Evolutionary conservation across 805 yeast species (phyloP).

Genomic region (Yarrowia sp.): DNA sequence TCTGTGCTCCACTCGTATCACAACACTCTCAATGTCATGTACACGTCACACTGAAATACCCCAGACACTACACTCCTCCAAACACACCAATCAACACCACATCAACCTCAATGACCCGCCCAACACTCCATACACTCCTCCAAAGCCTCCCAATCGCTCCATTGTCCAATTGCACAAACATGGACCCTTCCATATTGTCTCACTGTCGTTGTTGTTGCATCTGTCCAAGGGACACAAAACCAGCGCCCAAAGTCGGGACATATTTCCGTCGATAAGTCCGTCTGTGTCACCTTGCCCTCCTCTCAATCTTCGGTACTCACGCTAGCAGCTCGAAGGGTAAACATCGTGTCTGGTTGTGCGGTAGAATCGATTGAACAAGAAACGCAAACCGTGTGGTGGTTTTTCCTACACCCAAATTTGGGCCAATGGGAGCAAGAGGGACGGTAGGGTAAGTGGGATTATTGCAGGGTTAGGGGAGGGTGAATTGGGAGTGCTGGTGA

Average conservation of each 20-base stretch:
- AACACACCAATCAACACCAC: neutral
- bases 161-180: neutral
- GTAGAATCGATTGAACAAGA: slow-evolving; percentile 14
- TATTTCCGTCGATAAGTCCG: neutral
- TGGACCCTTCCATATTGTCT: too few species aligned
- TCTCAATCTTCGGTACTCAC: neutral
- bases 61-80: neutral
- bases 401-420: slow-evolving; percentile 12
- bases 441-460: slow-evolving; percentile 20
- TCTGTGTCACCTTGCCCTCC: neutral
- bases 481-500: too few species aligned
- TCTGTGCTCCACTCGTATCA: neutral
- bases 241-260: neutral
- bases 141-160: neutral
- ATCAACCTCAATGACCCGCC: neutral
- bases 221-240: too few species aligned
- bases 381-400: slow-evolving; percentile 9
- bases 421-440: neutral
- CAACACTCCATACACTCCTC: neutral
- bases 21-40: neutral
- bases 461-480: neutral
- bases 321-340: slow-evolving; percentile 25
- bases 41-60: neutral
- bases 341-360: slow-evolving; percentile 22
- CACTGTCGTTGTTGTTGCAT: too few species aligned